Conservation (phyloP, 768 basidiomycete genomes). For the Suillus placidus region DNA sequence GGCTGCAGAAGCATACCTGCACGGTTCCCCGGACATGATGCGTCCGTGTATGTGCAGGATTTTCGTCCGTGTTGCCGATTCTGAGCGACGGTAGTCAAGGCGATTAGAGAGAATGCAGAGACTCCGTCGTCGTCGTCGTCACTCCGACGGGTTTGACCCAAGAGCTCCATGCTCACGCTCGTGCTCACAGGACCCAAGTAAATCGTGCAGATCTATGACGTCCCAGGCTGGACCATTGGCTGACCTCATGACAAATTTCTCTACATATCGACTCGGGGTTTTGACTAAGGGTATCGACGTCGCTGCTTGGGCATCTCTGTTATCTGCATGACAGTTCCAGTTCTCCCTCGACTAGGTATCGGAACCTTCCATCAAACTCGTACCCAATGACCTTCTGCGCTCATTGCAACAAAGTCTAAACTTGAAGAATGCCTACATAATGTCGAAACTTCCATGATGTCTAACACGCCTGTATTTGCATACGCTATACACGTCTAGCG, state of each 20-base stretch:
- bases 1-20: conserved; percentile 76
- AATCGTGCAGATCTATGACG: conserved; percentile 14
- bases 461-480: conserved; percentile 24
- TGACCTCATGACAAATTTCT: neutral
- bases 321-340: conserved; percentile 18
- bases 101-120: conserved; percentile 68
- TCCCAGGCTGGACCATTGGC: conserved; percentile 6
- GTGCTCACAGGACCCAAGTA: conserved; percentile 3
- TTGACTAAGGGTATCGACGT: conserved; percentile 12
- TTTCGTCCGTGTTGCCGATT: conserved; percentile 66
- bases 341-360: conserved; percentile 18
- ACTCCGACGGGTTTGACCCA: conserved; percentile 66
- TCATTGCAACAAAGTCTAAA: conserved; percentile 31
- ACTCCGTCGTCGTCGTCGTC: too few species aligned
- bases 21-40: conserved; percentile 56
- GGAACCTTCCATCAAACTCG: conserved; percentile 33
- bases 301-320: conserved; percentile 23
- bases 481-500: conserved; percentile 14
- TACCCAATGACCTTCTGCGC: conserved; percentile 42
- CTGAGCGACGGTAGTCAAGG: conserved; percentile 68
- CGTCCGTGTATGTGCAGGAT: conserved; percentile 79
- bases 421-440: conserved; percentile 16
- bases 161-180: conserved; percentile 40
- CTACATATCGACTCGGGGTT: neutral
- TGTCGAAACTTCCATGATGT: conserved; percentile 15